Evolutionary conservation across 2,329 filamentous ascomycete genomes (phyloP).

Genomic region (Alternaria conjuncta): DNA sequence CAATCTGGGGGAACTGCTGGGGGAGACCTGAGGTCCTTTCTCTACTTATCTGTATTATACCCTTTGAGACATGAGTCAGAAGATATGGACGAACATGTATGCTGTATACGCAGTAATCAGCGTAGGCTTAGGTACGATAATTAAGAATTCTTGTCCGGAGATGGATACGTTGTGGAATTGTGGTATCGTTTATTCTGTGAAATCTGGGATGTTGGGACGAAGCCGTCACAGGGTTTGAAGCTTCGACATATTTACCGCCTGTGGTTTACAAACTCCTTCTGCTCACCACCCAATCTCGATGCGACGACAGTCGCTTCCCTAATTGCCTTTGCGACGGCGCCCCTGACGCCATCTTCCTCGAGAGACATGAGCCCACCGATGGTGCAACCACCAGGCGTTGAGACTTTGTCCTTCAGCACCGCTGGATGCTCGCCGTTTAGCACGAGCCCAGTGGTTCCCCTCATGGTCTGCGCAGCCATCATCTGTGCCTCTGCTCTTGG

Average conservation of each 20-base stretch:
- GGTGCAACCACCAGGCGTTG: slow-evolving; percentile 77
- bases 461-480: slow-evolving; percentile 83
- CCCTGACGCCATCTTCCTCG: slow-evolving; percentile 74
- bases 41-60: slow-evolving; percentile 26
- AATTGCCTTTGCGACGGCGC: slow-evolving; percentile 70
- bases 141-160: background rate
- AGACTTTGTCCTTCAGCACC: slow-evolving; percentile 76
- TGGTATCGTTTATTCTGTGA: slow-evolving; percentile 12
- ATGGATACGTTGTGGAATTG: background rate
- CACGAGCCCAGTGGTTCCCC: slow-evolving; percentile 73
- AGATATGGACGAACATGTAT: background rate
- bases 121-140: slow-evolving; percentile 4
- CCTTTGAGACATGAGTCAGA: slow-evolving; percentile 4
- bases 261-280: slow-evolving; percentile 55
- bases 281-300: slow-evolving; percentile 66
- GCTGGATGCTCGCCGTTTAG: slow-evolving; percentile 77
- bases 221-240: background rate
- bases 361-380: slow-evolving; percentile 75
- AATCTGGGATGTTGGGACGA: background rate
- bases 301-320: slow-evolving; percentile 74
- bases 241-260: slow-evolving; percentile 34
- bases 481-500: slow-evolving; percentile 73
- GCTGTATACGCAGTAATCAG: slow-evolving; percentile 3
- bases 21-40: background rate
- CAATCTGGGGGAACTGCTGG: background rate